Base-by-base conservation (phyloP, 1,284 basidiomycete genomes). In the Blastosporella zonata region DNA sequence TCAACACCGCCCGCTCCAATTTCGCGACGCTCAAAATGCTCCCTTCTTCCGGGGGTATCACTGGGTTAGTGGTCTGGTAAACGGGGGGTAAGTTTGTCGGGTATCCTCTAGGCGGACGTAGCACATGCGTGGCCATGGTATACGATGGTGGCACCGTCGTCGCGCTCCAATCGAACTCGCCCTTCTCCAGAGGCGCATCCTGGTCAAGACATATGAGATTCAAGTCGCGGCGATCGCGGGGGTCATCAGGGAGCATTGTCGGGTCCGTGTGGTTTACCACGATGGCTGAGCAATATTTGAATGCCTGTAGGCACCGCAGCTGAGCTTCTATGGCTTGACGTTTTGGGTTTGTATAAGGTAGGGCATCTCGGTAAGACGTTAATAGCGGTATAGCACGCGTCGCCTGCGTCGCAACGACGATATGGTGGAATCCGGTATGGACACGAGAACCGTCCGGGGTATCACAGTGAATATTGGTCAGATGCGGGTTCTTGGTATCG, bases 11-110 rank as follows among this genome's bases (percentile, higher is more conserved):
- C 46, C 87, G 75, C 57, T 87, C 81, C 47, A 89, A 65, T 47
- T 65, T 70, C 7, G 82, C 75, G 10, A 79, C 68, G 40, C 79
- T 82, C 20, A 90, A 63, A 27, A 87, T 69, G 20, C 61, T 67
- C 1, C 67, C 69, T 17, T 70, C 63, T 34, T 63, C 63, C 13
- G 82, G 78, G 1, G 75, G 63, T 6, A 87, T 63, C 39, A 84
- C 74, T 0, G 86, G 85, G 62, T 90, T 90, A 12, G 86, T 90
- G 13, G 84, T 89, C 65, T 90, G 87, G 49, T 78, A 81, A 10
- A 88, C 68, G 20, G 55, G 49, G n/a, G 67, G 62, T 20, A 64
- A 51, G 27, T 62, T 49, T 39, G 46, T 29, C 13, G 67, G 57
- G 49, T 67, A 66, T 50, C 60, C 64, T 53, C 57, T 49, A 18